These are phyloP conservation scores for Austroboletus niveus DNA, from an alignment of 1,284 basidiomycete species.

Conservation along the genomic window DNA sequence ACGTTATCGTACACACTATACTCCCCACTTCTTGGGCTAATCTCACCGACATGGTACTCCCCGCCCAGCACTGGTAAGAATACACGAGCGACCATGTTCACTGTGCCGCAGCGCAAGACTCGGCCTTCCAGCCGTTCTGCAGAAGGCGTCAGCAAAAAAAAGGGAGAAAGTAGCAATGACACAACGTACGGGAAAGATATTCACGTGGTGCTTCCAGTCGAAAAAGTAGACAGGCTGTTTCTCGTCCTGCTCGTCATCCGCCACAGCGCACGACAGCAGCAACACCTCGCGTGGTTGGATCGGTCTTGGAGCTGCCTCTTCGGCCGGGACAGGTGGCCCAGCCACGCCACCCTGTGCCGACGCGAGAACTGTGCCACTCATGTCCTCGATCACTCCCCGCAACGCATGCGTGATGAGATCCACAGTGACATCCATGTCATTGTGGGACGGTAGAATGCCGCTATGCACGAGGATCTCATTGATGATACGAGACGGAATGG, in stretches of 20 bases:
- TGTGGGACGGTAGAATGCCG: not conserved
- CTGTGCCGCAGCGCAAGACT: not conserved
- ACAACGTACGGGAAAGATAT: conserved; percentile 19
- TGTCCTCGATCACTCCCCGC: conserved; percentile 14
- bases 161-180: too few relatives aligned
- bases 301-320: not conserved
- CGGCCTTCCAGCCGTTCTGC: not conserved
- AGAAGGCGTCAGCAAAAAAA: not conserved
- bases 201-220: conserved; percentile 19
- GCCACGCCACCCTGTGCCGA: conserved; percentile 10
- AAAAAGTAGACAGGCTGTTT: conserved; percentile 17
- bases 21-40: too few relatives aligned
- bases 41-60: too few relatives aligned
- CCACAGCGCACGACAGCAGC: conserved; percentile 22
- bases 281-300: conserved; percentile 20
- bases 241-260: conserved; percentile 14
- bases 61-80: too few relatives aligned
- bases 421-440: conserved; percentile 10
- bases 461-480: conserved; percentile 18
- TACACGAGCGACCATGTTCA: too few relatives aligned
- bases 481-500: conserved; percentile 17
- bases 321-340: not conserved
- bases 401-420: conserved; percentile 13
- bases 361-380: conserved; percentile 18
- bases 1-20: too few relatives aligned